Evolutionary conservation across 768 basidiomycete species (phyloP).

Genomic region (Inosperma sp.): DNA sequence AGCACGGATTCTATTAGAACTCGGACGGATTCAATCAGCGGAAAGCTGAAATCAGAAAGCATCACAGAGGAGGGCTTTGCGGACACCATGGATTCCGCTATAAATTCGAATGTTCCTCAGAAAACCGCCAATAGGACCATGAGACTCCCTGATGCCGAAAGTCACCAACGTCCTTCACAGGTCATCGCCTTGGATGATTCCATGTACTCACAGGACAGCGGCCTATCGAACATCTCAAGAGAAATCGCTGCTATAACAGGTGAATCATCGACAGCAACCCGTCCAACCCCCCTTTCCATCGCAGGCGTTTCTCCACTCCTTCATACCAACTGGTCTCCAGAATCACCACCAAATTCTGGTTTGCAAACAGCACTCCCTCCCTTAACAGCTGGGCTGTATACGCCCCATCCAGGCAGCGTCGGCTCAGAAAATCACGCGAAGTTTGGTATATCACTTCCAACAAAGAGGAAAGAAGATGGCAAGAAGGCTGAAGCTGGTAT

Average conservation of each 20-base stretch:
- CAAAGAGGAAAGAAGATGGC: neutral
- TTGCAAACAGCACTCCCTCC: conserved; percentile 5
- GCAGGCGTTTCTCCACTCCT: conserved; percentile 4
- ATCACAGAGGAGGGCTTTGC: conserved; percentile 16
- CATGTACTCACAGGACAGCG: conserved; percentile 3
- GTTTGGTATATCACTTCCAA: neutral
- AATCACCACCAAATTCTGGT: neutral
- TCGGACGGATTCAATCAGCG: conserved; percentile 3
- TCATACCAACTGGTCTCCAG: conserved; percentile 7
- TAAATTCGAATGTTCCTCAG: neutral
- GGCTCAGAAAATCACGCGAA: neutral
- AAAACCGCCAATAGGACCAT: too few relatives aligned
- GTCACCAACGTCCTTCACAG: too few relatives aligned
- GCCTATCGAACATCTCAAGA: neutral
- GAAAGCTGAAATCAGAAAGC: conserved; percentile 13
- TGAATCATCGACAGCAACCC: neutral
- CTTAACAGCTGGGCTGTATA: neutral
- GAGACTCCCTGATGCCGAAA: too few relatives aligned
- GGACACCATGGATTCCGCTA: neutral
- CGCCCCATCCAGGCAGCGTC: neutral
- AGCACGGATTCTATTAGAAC: conserved; percentile 17
- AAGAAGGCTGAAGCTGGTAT: neutral
- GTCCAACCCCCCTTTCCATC: conserved; percentile 4
- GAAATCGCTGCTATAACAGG: neutral
- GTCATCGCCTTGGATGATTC: neutral